A percentile compares a stretch with the other conserved stretches of the same genome.
Evolutionary conservation across 371 early-diverging fungal genomes (phyloP).

Genomic region (Mucor plumbeus): DNA sequence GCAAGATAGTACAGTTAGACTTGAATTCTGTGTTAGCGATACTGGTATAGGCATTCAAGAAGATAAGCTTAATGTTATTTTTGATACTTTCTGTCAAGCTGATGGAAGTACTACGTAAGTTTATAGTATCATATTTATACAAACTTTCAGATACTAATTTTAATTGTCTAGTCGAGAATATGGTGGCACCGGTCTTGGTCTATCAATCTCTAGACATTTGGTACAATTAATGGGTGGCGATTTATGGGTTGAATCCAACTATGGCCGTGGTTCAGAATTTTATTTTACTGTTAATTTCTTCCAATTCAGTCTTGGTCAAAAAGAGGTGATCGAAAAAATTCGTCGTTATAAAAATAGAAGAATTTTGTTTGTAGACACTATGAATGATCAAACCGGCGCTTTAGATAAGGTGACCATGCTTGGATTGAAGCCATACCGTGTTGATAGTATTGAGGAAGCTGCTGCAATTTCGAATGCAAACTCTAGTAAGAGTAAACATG

Average conservation of each 20-base stretch:
- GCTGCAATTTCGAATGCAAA: slow-evolving; percentile 28
- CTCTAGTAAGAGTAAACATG: slow-evolving; percentile 24
- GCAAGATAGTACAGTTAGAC: slow-evolving; percentile 46
- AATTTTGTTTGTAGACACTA: slow-evolving; percentile 55
- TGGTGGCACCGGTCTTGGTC: slow-evolving; percentile 86
- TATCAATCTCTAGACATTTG: slow-evolving; percentile 79
- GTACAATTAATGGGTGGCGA: slow-evolving; percentile 81
- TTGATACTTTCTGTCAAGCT: slow-evolving; percentile 84
- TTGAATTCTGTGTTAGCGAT: slow-evolving; percentile 77
- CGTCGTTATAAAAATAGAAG: slow-evolving; percentile 49
- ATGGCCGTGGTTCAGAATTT: slow-evolving; percentile 75
- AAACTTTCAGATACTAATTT: background rate
- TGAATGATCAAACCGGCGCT: slow-evolving; percentile 26
- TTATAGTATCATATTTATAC: background rate
- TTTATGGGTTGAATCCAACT: slow-evolving; percentile 74
- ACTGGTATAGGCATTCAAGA: slow-evolving; percentile 88
- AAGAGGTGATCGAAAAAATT: slow-evolving; percentile 45
- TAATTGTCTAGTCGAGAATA: slow-evolving; percentile 61
- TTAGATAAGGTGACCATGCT: slow-evolving; percentile 40
- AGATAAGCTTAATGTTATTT: slow-evolving; percentile 74
- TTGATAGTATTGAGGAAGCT: slow-evolving; percentile 47
- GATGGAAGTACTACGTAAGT: slow-evolving; percentile 77
- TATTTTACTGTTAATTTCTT: slow-evolving; percentile 68
- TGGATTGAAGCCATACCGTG: slow-evolving; percentile 46
- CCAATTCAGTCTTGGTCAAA: slow-evolving; percentile 13